Percentiles rank a stretch among this genome's conserved stretches.
Evolutionary conservation across 2,329 filamentous ascomycete genomes (phyloP).

Genomic region (Chrysoporthe austroafricana): DNA sequence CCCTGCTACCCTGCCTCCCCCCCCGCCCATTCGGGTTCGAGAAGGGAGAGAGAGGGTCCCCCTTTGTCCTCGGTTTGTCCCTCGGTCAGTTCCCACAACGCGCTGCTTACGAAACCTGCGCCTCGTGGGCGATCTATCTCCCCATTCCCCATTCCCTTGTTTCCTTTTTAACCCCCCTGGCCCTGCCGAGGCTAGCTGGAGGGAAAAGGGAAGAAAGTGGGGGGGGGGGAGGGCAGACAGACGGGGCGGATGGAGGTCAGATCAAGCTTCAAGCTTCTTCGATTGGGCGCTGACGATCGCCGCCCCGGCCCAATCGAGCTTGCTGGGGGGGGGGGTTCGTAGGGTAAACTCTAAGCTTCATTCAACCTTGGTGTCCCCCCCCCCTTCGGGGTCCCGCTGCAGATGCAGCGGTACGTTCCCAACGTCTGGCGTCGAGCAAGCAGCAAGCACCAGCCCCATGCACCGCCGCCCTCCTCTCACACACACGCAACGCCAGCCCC

Average conservation of each 20-base stretch:
- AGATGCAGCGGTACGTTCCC: neutral
- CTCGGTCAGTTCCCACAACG: neutral
- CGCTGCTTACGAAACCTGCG: neutral
- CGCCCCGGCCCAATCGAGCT: neutral
- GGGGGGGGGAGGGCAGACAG: neutral
- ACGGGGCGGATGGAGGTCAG: neutral
- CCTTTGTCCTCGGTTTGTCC: neutral
- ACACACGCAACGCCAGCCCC: too few relatives aligned
- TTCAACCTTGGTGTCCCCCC: constrained; percentile 3
- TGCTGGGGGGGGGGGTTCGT: neutral
- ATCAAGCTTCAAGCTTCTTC: neutral
- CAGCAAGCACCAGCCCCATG: too few relatives aligned
- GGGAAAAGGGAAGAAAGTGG: neutral
- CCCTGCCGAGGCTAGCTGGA: too few relatives aligned
- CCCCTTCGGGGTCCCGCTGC: neutral
- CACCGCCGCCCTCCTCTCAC: too few relatives aligned
- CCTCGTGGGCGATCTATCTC: neutral
- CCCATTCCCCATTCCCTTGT: neutral
- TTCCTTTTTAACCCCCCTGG: too few relatives aligned
- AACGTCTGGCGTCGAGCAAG: too few relatives aligned
- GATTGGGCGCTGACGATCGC: constrained; percentile 1
- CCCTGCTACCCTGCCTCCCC: too few relatives aligned
- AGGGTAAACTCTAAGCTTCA: constrained; percentile 12
- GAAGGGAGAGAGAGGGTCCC: too few relatives aligned
- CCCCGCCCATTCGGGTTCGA: too few relatives aligned